Evolutionary conservation across 306 rosid species (phyloP), one percentile per base, ranked within the genome.

Genomic region (Crataegus laevigata): DNA sequence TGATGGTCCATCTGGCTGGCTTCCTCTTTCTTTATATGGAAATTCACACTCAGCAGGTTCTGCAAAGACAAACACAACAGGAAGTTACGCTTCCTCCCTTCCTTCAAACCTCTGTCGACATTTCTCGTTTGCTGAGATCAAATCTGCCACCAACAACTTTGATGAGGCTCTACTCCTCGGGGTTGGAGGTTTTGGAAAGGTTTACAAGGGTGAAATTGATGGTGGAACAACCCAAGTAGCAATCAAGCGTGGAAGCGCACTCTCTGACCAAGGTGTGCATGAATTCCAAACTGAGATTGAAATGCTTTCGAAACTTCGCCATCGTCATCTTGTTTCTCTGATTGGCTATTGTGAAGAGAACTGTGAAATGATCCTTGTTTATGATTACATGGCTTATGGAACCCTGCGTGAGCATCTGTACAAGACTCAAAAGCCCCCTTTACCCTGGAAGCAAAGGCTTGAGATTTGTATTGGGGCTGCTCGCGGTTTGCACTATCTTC

Each of bases 1-100:
- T 40, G 98, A 92, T n/a, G 99, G 99, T 61, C 99, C 98, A 17
- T 92, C 99, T 19, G 99, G 99, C 3, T 96, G 99, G 99, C 99
- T 96, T 25, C 98, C 99, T 9, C 93, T 96, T 71, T 92, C 99
- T 64, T 85, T 92, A 6, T 94, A 94, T 60, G 98, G 98, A 52
- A 90, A 91, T 76, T 96, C 98, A 38, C 99, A 92, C 70, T 90
- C 97, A 38, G 93, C 92, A 2, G 93, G 83, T 68, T 94, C 98
- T 80, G 98, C 92, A 79, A 92, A 83, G 92, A 92, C 98, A 60
- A 94, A 90, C 84, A 89, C 99, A 21, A 92, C 97, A 4, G 91
- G 96, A 80, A 96, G 99, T 81, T 92, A 92, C 62, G 77, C 91
- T 3, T 92, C 97, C 73, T 90, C 99, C 38, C 93, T 90, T 64